Evolutionary conservation across 1,139 yeast genomes (phyloP).

Genomic region (Scheffersomyces illinoinensis): DNA sequence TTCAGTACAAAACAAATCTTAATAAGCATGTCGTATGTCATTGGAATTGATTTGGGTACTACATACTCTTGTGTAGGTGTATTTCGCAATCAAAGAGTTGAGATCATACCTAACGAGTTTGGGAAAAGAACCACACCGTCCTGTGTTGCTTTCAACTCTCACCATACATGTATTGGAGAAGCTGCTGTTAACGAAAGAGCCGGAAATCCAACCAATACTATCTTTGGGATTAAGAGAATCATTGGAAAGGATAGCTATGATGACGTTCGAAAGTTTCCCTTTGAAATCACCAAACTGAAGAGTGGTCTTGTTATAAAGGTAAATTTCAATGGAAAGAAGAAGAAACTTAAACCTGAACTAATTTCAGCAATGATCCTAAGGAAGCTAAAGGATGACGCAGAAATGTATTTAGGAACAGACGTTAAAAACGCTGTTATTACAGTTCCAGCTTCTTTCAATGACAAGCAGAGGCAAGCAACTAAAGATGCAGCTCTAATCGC

Average conservation of each 20-base stretch:
- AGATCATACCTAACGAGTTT: slow-evolving; percentile 90
- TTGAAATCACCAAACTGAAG: slow-evolving; percentile 18
- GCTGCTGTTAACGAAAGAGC: slow-evolving; percentile 95
- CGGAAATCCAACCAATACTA: slow-evolving; percentile 73
- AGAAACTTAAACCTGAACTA: slow-evolving; percentile 84
- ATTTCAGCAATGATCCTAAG: slow-evolving; percentile 88
- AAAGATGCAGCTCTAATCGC: slow-evolving; percentile 98
- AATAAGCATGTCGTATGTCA: slow-evolving; percentile 14
- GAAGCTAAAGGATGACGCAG: slow-evolving; percentile 92
- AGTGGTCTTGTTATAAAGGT: slow-evolving; percentile 78
- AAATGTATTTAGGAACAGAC: slow-evolving; percentile 83
- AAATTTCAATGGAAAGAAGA: slow-evolving; percentile 56
- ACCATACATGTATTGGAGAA: slow-evolving; percentile 89
- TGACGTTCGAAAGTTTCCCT: too few species aligned
- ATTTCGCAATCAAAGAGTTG: slow-evolving; percentile 88
- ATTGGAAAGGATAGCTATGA: slow-evolving; percentile 60
- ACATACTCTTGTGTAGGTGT: slow-evolving; percentile 91
- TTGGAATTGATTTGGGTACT: slow-evolving; percentile 89
- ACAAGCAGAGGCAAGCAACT: slow-evolving; percentile 98
- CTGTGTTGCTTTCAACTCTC: slow-evolving; percentile 81
- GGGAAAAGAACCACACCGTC: slow-evolving; percentile 96
- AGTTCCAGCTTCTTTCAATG: slow-evolving; percentile 97
- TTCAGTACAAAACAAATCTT: too few species aligned
- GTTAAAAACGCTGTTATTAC: slow-evolving; percentile 95
- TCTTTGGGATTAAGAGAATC: slow-evolving; percentile 83